Conservation (phyloP, 176 grass and related monocot species). For the barley (Hordeum vulgare) region DNA sequence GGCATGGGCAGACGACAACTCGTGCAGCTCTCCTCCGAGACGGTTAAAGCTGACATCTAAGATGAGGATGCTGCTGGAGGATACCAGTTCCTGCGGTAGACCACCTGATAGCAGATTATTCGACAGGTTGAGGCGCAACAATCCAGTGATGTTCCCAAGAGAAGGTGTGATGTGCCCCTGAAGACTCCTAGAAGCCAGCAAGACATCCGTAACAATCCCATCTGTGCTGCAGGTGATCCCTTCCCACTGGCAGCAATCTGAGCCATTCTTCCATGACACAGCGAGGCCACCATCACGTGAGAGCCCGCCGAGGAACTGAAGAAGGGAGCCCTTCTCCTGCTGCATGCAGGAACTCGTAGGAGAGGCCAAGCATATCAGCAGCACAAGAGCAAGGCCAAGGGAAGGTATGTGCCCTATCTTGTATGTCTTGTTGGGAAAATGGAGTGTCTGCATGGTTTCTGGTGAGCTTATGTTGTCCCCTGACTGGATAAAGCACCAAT, state of each 20-base stretch:
- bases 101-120: not conserved
- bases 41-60: constrained; percentile 38
- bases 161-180: constrained; percentile 12
- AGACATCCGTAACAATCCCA: not conserved
- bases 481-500: not conserved
- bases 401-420: not conserved
- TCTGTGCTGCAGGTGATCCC: constrained; percentile 28
- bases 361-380: constrained; percentile 17
- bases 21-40: not conserved
- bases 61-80: not conserved
- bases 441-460: constrained; percentile 24
- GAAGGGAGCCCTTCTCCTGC: constrained; percentile 31
- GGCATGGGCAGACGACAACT: not conserved
- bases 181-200: not conserved
- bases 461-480: not conserved
- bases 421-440: not conserved
- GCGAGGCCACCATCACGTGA: not conserved
- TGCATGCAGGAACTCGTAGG: constrained; percentile 1
- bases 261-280: not conserved
- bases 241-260: constrained; percentile 38
- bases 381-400: not conserved
- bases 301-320: constrained; percentile 23
- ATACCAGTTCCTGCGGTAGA: not conserved
- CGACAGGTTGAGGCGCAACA: constrained; percentile 22
- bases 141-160: not conserved